Conservation (phyloP, 176 grass and related monocot species). For the Carex scoparia region DNA sequence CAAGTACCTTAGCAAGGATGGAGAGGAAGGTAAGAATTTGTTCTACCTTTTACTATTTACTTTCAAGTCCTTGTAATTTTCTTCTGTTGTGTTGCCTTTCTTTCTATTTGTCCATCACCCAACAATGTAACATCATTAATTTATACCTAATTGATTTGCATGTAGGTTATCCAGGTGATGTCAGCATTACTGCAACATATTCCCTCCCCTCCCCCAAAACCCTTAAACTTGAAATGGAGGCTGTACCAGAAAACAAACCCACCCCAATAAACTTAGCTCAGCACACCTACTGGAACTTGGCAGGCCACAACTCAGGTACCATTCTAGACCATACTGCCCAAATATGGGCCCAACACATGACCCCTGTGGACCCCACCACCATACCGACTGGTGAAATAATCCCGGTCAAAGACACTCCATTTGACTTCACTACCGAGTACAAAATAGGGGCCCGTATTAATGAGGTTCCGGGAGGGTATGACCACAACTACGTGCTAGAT, state of each 20-base stretch:
- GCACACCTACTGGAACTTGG: constrained; percentile 94
- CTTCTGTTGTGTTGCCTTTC: neutral
- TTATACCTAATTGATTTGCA: neutral
- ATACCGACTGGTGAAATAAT: constrained; percentile 76
- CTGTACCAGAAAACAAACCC: constrained; percentile 47
- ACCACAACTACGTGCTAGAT: constrained; percentile 36
- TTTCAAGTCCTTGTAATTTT: neutral
- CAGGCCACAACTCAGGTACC: constrained; percentile 72
- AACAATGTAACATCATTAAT: neutral
- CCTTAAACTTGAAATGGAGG: constrained; percentile 84
- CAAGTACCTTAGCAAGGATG: constrained; percentile 70
- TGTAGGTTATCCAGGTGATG: constrained; percentile 81
- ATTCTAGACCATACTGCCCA: constrained; percentile 57
- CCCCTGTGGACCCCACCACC: constrained; percentile 55
- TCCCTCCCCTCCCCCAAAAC: constrained; percentile 49
- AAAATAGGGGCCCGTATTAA: constrained; percentile 51
- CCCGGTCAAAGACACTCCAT: constrained; percentile 46
- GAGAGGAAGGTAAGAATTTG: constrained; percentile 59
- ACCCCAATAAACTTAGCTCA: constrained; percentile 74
- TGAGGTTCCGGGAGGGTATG: constrained; percentile 31
- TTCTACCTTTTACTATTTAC: neutral
- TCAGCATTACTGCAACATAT: constrained; percentile 46
- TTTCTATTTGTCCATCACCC: neutral
- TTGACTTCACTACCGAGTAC: constrained; percentile 53
- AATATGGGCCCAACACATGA: constrained; percentile 62